Evolutionary conservation across 805 yeast species (phyloP).

Genomic region (Grigorovia humatica): DNA sequence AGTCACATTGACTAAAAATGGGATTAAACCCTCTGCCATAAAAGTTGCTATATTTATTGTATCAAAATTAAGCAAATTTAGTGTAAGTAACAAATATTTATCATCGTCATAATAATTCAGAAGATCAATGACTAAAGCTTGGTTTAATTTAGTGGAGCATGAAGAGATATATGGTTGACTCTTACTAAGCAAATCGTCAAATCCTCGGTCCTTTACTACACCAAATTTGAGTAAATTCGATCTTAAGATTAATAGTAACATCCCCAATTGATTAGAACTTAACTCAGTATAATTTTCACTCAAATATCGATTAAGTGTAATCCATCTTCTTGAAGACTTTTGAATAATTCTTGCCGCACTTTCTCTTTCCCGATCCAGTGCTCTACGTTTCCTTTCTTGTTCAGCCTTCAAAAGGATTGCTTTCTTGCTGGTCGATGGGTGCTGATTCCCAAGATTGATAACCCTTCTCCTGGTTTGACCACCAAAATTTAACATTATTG

Average conservation of each 20-base stretch:
- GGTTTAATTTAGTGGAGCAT: background rate
- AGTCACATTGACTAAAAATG: background rate
- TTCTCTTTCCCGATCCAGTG: conserved; percentile 39
- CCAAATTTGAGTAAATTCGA: background rate
- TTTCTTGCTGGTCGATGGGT: conserved; percentile 28
- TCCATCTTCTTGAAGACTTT: conserved; percentile 33
- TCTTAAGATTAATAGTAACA: background rate
- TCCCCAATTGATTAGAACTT: background rate
- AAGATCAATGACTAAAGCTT: background rate
- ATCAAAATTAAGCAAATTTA: background rate
- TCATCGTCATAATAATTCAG: conserved; percentile 1
- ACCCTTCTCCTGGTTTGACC: conserved; percentile 53
- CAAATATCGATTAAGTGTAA: conserved; percentile 27
- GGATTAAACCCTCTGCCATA: background rate
- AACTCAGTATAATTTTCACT: conserved; percentile 3
- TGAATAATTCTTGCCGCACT: conserved; percentile 45
- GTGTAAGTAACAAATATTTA: background rate
- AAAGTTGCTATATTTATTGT: background rate
- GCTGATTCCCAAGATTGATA: conserved; percentile 47
- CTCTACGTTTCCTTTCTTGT: conserved; percentile 56
- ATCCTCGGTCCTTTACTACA: background rate
- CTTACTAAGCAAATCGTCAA: background rate
- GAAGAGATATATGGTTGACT: background rate
- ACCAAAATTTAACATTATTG: conserved; percentile 43
- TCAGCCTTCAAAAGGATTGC: conserved; percentile 52